A percentile compares a stretch with the other conserved stretches of the same genome.
Evolutionary conservation across 2,329 filamentous ascomycete genomes (phyloP).

Genomic region (Sclerotiophoma versabilis): DNA sequence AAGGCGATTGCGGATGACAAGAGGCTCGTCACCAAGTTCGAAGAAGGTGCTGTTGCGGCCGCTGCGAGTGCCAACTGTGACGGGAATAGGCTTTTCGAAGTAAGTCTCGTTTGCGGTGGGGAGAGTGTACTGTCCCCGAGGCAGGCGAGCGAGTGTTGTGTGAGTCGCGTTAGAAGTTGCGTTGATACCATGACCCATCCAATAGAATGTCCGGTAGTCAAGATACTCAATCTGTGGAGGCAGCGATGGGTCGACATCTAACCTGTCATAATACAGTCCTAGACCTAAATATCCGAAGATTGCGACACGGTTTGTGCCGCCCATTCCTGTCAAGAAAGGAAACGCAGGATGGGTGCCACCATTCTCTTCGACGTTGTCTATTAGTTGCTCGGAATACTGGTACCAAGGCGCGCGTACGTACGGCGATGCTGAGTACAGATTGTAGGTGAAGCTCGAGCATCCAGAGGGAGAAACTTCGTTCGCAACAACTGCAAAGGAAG

Average conservation of each 20-base stretch:
- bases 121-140: constrained; percentile 50
- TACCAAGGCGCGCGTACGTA: constrained; percentile 73
- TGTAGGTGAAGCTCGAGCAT: constrained; percentile 73
- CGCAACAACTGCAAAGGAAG: constrained; percentile 71
- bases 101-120: constrained; percentile 63
- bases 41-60: constrained; percentile 48
- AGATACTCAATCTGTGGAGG: constrained; percentile 67
- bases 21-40: constrained; percentile 56
- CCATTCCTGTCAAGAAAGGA: constrained; percentile 75
- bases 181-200: constrained; percentile 69
- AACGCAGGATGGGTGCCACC: constrained; percentile 73
- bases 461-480: constrained; percentile 71
- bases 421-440: constrained; percentile 67
- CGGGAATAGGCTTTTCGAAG: constrained; percentile 61
- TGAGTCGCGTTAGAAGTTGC: constrained; percentile 69
- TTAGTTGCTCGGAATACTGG: constrained; percentile 73
- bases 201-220: constrained; percentile 70
- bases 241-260: constrained; percentile 70
- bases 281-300: constrained; percentile 73
- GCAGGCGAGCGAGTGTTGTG: constrained; percentile 65
- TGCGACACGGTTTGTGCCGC: constrained; percentile 71
- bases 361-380: constrained; percentile 66
- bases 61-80: constrained; percentile 60
- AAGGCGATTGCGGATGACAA: constrained; percentile 66
- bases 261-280: constrained; percentile 63